Conservation (phyloP, 768 basidiomycete species). For the Udeniomyces megalosporus region DNA sequence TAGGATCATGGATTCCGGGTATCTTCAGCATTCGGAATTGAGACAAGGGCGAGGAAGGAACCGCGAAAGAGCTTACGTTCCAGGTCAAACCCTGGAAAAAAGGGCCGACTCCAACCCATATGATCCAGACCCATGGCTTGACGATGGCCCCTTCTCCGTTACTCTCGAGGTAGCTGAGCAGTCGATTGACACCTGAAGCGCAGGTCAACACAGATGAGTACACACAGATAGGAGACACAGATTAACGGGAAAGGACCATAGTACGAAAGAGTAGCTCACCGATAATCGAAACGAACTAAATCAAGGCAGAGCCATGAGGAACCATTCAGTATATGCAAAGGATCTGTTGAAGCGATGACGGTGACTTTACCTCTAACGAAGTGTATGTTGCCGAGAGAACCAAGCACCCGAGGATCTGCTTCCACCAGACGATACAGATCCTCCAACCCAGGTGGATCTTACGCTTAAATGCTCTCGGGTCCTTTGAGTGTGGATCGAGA, state of each 20-base stretch:
- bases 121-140: constrained; percentile 57
- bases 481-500: constrained; percentile 31
- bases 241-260: too few relatives aligned
- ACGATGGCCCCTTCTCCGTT: constrained; percentile 37
- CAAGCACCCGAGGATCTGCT: constrained; percentile 18
- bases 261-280: too few relatives aligned
- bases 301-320: not conserved
- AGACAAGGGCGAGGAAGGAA: constrained; percentile 20
- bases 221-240: not conserved
- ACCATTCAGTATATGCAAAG: not conserved
- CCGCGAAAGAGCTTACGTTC: not conserved
- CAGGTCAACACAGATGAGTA: not conserved
- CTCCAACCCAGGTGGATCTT: constrained; percentile 37
- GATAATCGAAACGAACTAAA: not conserved
- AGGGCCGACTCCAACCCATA: constrained; percentile 37
- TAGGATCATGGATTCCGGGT: constrained; percentile 21
- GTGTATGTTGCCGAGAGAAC: constrained; percentile 19
- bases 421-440: constrained; percentile 31
- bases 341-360: not conserved
- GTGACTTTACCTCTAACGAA: not conserved
- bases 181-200: constrained; percentile 15
- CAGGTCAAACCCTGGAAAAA: constrained; percentile 25
- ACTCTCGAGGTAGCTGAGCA: constrained; percentile 37
- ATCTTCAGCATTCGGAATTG: constrained; percentile 30
- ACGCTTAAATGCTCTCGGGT: constrained; percentile 30